Evolutionary conservation across 306 rosid species (phyloP), one percentile per base, ranked within the genome.

Genomic region (Begonia peltatifolia): DNA sequence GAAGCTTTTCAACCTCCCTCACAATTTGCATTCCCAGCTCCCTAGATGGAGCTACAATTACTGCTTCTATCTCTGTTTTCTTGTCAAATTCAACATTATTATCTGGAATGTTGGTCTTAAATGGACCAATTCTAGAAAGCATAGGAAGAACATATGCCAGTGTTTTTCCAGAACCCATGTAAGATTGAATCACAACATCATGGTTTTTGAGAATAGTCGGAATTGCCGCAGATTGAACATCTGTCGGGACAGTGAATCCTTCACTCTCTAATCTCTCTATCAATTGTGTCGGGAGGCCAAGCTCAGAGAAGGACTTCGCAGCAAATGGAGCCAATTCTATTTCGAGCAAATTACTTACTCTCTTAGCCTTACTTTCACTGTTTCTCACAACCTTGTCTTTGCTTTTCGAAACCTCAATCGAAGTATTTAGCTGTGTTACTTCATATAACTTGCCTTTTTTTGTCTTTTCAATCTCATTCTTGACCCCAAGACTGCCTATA

Each of bases 11-110:
- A 59, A 90, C 63, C 79, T 90, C 97, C 62, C 97, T 75, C 55
- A 90, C 97, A 54, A 85, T 90, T 67, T 90, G 97, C 97, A 85
- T 90, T n/a, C 82, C 95, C 52, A 90, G 74, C 74, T 90, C 97
- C 70, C 97, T 82, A 18, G 97, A 90, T 52, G 97, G 97, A 63
- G 95, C 97, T 66, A 90, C 76, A 64, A 90, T 58, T 17, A 85
- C 80, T 9, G 87, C 97, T 65, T 85, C 87, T 9, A 89, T 74
- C 44, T 92, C 95, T 57, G 75, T 66, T 53, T 76, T 84, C 74
- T 64, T 80, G 62, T 66, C 84, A 42, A 44, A 2, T 53, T 71
- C 82, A 13, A 71, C 76, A 15, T 49, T 48, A 43, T 47, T 60
- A 63, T 50, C 66, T 23, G 68, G 49, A 67, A 50, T 1, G 44